Percentiles rank a stretch among this genome's conserved stretches.
Conservation (phyloP, 129 eudicot genomes). For the Rutidosis leptorrhynchoides region DNA sequence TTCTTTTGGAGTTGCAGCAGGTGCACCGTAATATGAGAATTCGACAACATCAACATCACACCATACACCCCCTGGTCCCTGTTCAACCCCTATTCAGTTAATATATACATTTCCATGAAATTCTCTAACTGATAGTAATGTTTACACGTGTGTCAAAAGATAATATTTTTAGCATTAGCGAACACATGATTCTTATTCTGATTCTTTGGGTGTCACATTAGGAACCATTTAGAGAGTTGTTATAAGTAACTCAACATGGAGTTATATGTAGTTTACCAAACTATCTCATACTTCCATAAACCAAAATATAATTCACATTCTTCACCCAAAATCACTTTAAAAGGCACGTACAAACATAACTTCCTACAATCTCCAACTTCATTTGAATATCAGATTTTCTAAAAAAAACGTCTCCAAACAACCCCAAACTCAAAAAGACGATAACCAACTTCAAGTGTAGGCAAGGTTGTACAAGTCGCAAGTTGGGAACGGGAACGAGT, state of each 20-base stretch:
- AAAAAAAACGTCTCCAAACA: slow-evolving; percentile 1
- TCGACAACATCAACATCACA: slow-evolving; percentile 90
- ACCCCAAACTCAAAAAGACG: background rate
- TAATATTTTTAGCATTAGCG: background rate
- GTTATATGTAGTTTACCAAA: background rate
- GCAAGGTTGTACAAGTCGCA: no score
- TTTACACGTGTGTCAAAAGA: background rate
- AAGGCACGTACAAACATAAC: background rate
- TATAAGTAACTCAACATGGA: no score
- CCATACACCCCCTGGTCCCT: slow-evolving; percentile 98
- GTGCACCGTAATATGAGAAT: slow-evolving; percentile 73
- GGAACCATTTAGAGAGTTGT: no score
- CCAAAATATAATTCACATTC: background rate
- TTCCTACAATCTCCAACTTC: background rate
- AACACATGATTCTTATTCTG: background rate
- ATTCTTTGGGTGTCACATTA: background rate
- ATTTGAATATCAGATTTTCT: background rate
- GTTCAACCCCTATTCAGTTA: slow-evolving; percentile 28
- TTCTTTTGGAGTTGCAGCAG: slow-evolving; percentile 71
- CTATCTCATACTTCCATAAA: background rate
- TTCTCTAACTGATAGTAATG: background rate
- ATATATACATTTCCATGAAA: slow-evolving; percentile 1
- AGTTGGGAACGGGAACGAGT: no score
- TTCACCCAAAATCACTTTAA: background rate
- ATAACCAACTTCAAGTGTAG: background rate